Base-by-base conservation (phyloP, 805 yeast species). In the Metschnikowia picachoensis region DNA sequence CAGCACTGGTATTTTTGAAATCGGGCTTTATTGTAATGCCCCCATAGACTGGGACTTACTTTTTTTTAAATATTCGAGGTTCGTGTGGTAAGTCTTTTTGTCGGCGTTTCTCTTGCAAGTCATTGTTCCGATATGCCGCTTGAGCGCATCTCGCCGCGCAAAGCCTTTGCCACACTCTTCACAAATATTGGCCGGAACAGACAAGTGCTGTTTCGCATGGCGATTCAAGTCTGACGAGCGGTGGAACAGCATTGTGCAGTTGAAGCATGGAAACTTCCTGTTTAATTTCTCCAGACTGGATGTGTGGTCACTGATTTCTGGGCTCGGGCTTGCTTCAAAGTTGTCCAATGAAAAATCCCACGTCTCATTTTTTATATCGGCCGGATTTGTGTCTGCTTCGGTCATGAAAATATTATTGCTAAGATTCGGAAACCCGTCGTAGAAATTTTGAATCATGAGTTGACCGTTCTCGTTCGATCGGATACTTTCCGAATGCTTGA, bases 111-210 rank as follows among this genome's bases (percentile, higher is more conserved):
- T 61, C 52, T 78, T 78, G 67, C 95, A 86, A 0, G 94, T 86
- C 50, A 83, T 66, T 0, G 95, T 86, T 41, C 84, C 85, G 45
- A 72, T 71, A 62, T 86, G 95, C 54, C 95, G 71, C 60, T 85
- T 86, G 55, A 86, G 68, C 0, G 94, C 94, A 65, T 86, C 95
- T 57, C 84, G 85, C 39, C 95, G 68, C 2, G 94, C 92, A 72
- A 86, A 86, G 0, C 94, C 91, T 59, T 86, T 86, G 32, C 87
- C 88, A 67, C 95, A 86, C 14, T 73, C 66, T 6, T 83, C 79
- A 64, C 95, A 86, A 39, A 85, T 79, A 58, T 87, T 83, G 1
- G 92, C 91, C 8, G 87, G 78, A 2, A 83, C 79, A 20, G 81
- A 73, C 39, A 83, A 65, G 64, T 86, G 95, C 36, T 84, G 87